Conservation (phyloP, 1,284 basidiomycete species). For the Marasmius sp. region DNA sequence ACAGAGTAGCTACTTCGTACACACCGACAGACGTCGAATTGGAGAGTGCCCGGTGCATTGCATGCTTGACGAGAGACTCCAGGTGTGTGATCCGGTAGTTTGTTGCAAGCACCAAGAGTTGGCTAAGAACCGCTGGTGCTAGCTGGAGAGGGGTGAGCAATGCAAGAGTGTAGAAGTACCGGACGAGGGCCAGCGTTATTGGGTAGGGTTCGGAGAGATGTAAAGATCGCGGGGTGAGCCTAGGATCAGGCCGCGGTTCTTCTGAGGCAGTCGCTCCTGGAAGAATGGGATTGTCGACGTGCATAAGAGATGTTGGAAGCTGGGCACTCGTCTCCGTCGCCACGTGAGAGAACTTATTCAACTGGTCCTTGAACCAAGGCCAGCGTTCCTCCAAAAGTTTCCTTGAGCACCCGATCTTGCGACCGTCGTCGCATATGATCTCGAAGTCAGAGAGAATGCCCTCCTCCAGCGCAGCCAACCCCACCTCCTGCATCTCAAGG, state of each 20-base stretch:
- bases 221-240: conserved; percentile 77
- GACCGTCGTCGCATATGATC: conserved; percentile 87
- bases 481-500: conserved; percentile 73
- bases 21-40: conserved; percentile 86
- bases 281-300: conserved; percentile 58
- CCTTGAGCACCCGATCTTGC: conserved; percentile 80
- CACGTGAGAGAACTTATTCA: conserved; percentile 53
- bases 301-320: conserved; percentile 58
- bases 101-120: conserved; percentile 81
- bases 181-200: conserved; percentile 84
- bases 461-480: conserved; percentile 79
- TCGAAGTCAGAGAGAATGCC: conserved; percentile 82
- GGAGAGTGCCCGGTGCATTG: conserved; percentile 85
- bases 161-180: conserved; percentile 89
- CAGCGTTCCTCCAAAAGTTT: conserved; percentile 84
- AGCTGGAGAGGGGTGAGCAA: conserved; percentile 89
- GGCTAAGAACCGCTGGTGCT: conserved; percentile 84
- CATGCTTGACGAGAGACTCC: conserved; percentile 81
- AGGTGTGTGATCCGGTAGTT: conserved; percentile 83
- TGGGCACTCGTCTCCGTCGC: conserved; percentile 54
- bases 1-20: conserved; percentile 91
- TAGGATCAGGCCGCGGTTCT: conserved; percentile 56
- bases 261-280: conserved; percentile 45
- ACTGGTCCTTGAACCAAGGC: conserved; percentile 89
- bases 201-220: conserved; percentile 88